Conservation (phyloP, 2,329 filamentous ascomycete species). For the Aspergillus terreus region DNA sequence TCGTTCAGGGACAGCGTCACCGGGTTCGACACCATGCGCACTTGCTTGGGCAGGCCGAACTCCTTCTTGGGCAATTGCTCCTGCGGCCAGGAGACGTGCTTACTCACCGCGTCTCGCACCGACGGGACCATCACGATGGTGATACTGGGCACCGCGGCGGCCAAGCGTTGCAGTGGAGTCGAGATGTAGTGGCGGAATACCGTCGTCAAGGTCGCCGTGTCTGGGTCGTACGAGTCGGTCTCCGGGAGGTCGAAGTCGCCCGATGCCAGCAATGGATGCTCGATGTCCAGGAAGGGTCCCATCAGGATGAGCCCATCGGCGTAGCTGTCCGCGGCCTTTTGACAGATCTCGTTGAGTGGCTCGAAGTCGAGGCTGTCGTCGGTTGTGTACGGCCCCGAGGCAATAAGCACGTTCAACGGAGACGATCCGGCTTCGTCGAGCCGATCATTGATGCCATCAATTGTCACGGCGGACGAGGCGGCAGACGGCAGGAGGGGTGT, state of each 20-base stretch:
- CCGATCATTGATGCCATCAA: conserved; percentile 67
- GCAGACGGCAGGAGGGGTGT: conserved; percentile 71
- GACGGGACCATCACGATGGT: conserved; percentile 82
- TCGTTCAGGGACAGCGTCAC: conserved; percentile 89
- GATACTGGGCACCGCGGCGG: conserved; percentile 66
- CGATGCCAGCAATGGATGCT: conserved; percentile 80
- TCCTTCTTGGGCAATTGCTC: conserved; percentile 68
- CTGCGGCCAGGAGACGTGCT: conserved; percentile 84
- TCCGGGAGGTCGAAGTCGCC: conserved; percentile 75
- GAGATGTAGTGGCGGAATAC: conserved; percentile 80
- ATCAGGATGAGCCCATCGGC: conserved; percentile 76
- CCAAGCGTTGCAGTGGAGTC: conserved; percentile 67
- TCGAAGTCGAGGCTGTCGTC: conserved; percentile 91
- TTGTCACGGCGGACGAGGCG: conserved; percentile 62
- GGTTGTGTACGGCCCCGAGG: conserved; percentile 84
- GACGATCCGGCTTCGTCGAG: conserved; percentile 62
- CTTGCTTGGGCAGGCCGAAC: conserved; percentile 73
- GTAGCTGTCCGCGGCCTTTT: conserved; percentile 67
- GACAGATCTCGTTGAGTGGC: conserved; percentile 76
- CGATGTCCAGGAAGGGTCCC: conserved; percentile 86
- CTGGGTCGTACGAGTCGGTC: conserved; percentile 64
- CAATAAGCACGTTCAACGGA: conserved; percentile 73
- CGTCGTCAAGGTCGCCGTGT: conserved; percentile 74
- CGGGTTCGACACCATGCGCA: conserved; percentile 79
- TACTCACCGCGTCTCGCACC: conserved; percentile 74